Base-by-base conservation (phyloP, 2,329 filamentous ascomycete species). In the Aspergillus novofumigatus region DNA sequence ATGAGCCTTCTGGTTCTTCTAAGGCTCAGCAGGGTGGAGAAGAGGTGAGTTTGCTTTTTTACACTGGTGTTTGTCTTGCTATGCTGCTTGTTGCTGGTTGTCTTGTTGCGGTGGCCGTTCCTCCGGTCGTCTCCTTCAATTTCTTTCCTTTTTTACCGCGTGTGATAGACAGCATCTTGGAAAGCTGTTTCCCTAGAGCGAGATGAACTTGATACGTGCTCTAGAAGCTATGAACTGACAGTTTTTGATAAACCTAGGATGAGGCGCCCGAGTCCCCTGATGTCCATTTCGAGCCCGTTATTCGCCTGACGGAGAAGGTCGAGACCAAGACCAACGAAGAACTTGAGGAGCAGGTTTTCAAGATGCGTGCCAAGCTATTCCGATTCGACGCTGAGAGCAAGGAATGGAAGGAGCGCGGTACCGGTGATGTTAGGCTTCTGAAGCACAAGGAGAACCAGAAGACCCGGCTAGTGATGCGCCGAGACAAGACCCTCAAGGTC, bases 291-390 rank as follows among this genome's bases (percentile, higher is more conserved):
- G 91, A 96, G 81, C 94, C 94, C 65, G 92, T 99, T 67, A 90
- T 96, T 72, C 92, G 87, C 80, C 83, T 99, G 72, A 97, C 93
- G 62, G 91, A 99, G 83, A 94, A 95, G 82, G 89, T 97, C 70
- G 93, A 97, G 73, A 89, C 86, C 73, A 96, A 96, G 85, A 97
- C 94, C 77, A 96, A 97, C 81, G 94, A 99, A 80, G 94, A 99
- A 83, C 86, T 88, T 49, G 94, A 99, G 83, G 92, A 97, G 82
- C 91, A 96, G 81, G 83, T 86, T 42, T 99, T 97, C 87, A 97
- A 97, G 88, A 97, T 97, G 93, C 91, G 94, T 70, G 94, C 94
- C 73, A 99, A 99, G 86, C 89, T 99, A 65, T 99, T 99, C 88
- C 93, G 92, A 81, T 99, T 97, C 76, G 88, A 96, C 78, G 86